Conservation (phyloP, 352 stramenopile genomes). For the Phytophthora ohioensis region DNA sequence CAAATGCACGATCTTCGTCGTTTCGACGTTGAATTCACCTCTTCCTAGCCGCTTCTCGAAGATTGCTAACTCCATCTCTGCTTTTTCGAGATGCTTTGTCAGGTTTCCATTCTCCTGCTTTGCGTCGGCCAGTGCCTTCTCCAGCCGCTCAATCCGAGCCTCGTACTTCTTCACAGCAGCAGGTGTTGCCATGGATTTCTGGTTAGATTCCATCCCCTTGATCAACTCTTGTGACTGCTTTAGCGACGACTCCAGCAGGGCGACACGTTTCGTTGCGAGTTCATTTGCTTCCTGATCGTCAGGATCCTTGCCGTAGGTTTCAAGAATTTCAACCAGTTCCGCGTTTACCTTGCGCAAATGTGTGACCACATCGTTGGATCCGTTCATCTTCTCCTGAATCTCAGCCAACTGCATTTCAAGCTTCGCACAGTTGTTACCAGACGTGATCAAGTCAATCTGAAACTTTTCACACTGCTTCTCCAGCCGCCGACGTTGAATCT, state of each 20-base stretch:
- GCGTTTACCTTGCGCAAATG: conserved; percentile 65
- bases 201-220: conserved; percentile 47
- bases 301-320: conserved; percentile 66
- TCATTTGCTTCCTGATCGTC: conserved; percentile 45
- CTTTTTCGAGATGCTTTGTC: conserved; percentile 68
- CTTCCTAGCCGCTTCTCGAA: conserved; percentile 79
- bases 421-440: conserved; percentile 55
- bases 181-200: conserved; percentile 49
- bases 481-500: conserved; percentile 57
- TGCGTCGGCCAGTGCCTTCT: conserved; percentile 50
- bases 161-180: conserved; percentile 57
- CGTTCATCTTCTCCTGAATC: conserved; percentile 52
- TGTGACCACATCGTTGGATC: conserved; percentile 45
- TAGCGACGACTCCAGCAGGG: conserved; percentile 56
- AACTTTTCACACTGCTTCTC: conserved; percentile 64
- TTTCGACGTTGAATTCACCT: conserved; percentile 83
- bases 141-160: conserved; percentile 55
- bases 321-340: conserved; percentile 69
- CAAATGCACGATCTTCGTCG: conserved; percentile 90
- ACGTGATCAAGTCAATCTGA: conserved; percentile 55
- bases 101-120: conserved; percentile 63
- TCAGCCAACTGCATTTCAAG: conserved; percentile 57
- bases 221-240: conserved; percentile 61
- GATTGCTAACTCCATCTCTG: conserved; percentile 65
- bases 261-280: conserved; percentile 42